Percentiles rank a stretch among this genome's conserved stretches.
Evolutionary conservation across 1,284 basidiomycete species (phyloP).

Genomic region (Marasmius tenuissimus): DNA sequence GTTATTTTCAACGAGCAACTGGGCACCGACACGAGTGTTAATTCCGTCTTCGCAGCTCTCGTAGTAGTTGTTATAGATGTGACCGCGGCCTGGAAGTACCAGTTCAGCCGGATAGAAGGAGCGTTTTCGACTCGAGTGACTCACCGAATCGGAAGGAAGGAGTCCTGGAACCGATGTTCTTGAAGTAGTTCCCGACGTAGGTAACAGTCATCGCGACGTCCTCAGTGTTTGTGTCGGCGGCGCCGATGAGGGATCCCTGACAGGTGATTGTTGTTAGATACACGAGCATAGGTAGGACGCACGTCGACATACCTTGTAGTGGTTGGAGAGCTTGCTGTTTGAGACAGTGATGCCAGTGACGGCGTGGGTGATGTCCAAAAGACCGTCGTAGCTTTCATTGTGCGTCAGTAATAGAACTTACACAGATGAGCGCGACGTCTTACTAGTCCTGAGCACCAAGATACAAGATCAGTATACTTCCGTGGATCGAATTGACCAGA

Average conservation of each 20-base stretch:
- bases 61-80: slow-evolving; percentile 45
- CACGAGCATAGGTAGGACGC: background rate
- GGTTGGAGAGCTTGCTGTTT: slow-evolving; percentile 37
- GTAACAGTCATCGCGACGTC: slow-evolving; percentile 34
- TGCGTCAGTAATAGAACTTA: background rate
- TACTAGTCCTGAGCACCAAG: slow-evolving; percentile 9
- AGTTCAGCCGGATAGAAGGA: slow-evolving; percentile 19
- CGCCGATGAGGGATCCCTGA: slow-evolving; percentile 36
- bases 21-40: slow-evolving; percentile 48
- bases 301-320: slow-evolving; percentile 32
- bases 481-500: too few relatives aligned
- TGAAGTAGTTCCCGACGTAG: slow-evolving; percentile 38
- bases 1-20: slow-evolving; percentile 48
- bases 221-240: slow-evolving; percentile 40
- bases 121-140: background rate
- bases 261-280: background rate
- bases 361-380: slow-evolving; percentile 40
- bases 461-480: background rate
- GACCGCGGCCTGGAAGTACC: slow-evolving; percentile 35
- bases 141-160: slow-evolving; percentile 30
- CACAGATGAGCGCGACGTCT: slow-evolving; percentile 9
- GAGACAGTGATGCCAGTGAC: slow-evolving; percentile 39
- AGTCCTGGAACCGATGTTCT: slow-evolving; percentile 36
- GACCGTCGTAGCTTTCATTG: slow-evolving; percentile 37
- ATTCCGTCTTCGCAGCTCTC: slow-evolving; percentile 44